Conservation (phyloP, 2,329 filamentous ascomycete genomes). For the Alternaria longipes region DNA sequence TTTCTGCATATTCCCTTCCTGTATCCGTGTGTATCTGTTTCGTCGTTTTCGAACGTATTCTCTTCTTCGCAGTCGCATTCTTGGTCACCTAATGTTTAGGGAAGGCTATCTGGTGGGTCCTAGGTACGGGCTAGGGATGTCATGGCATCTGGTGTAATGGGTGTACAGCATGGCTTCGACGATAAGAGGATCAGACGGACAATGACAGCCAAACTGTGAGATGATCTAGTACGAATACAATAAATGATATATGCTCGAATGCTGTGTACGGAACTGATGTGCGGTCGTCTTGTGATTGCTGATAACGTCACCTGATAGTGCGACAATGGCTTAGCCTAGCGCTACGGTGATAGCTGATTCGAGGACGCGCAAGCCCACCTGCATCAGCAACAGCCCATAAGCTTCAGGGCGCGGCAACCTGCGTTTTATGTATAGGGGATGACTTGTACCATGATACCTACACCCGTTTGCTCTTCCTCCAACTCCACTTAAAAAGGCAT, state of each 20-base stretch:
- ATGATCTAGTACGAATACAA: constrained; percentile 20
- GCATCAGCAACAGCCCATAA: constrained; percentile 19
- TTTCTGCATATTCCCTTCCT: constrained; percentile 44
- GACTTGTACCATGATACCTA: constrained; percentile 8
- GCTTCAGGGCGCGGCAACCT: constrained; percentile 17
- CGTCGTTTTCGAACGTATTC: constrained; percentile 33
- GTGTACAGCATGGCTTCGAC: constrained; percentile 30
- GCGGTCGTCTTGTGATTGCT: constrained; percentile 9
- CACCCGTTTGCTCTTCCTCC: constrained; percentile 4
- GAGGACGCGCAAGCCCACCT: constrained; percentile 11
- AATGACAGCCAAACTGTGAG: constrained; percentile 19
- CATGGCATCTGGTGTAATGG: constrained; percentile 31
- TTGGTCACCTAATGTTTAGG: constrained; percentile 40
- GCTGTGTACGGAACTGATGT: not conserved
- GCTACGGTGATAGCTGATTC: constrained; percentile 15
- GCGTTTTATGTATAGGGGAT: constrained; percentile 10
- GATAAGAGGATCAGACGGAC: constrained; percentile 19
- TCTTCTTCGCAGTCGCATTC: constrained; percentile 35
- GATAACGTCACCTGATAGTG: constrained; percentile 38
- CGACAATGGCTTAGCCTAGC: constrained; percentile 1
- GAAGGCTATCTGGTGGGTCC: constrained; percentile 36
- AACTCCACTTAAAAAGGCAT: constrained; percentile 7
- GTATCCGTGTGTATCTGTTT: constrained; percentile 41
- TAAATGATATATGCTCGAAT: constrained; percentile 18
- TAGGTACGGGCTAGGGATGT: constrained; percentile 27